These are phyloP conservation scores for Chytridium lagenaria DNA, from an alignment of 371 early-diverging fungal species.

Conservation along the genomic window DNA sequence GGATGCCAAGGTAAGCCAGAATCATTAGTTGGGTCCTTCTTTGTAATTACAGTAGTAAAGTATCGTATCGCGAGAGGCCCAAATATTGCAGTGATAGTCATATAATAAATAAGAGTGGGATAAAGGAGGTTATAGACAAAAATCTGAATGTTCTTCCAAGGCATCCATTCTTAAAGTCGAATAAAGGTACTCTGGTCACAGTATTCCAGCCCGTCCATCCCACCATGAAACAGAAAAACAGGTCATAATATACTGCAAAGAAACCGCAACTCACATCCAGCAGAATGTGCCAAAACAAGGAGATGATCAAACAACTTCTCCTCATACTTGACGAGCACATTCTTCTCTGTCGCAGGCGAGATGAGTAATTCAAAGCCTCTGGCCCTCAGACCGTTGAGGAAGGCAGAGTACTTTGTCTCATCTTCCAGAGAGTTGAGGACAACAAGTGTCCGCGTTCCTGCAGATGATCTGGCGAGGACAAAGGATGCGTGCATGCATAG, in stretches of 20 bases:
- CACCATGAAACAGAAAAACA: not conserved
- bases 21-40: not conserved
- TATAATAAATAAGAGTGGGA: too few species aligned
- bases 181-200: too few species aligned
- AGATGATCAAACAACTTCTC: slow-evolving; percentile 72
- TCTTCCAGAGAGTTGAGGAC: slow-evolving; percentile 68
- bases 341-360: slow-evolving; percentile 52
- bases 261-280: slow-evolving; percentile 62
- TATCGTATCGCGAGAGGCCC: too few species aligned
- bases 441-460: slow-evolving; percentile 74
- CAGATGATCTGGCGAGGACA: slow-evolving; percentile 66
- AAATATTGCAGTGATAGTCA: too few species aligned
- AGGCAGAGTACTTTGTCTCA: slow-evolving; percentile 59
- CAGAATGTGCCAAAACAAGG: slow-evolving; percentile 66
- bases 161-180: too few species aligned
- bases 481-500: too few species aligned
- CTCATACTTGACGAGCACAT: slow-evolving; percentile 58
- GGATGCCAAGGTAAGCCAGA: too few species aligned
- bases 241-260: not conserved
- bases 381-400: slow-evolving; percentile 73
- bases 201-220: not conserved
- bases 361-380: slow-evolving; percentile 67
- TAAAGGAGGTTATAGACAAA: too few species aligned
- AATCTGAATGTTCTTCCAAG: too few species aligned
- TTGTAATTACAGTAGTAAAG: too few species aligned